Percentiles rank a stretch among this genome's conserved stretches.
Evolutionary conservation across 345 rosid species (phyloP).

Genomic region (Corchorus olitorius): DNA sequence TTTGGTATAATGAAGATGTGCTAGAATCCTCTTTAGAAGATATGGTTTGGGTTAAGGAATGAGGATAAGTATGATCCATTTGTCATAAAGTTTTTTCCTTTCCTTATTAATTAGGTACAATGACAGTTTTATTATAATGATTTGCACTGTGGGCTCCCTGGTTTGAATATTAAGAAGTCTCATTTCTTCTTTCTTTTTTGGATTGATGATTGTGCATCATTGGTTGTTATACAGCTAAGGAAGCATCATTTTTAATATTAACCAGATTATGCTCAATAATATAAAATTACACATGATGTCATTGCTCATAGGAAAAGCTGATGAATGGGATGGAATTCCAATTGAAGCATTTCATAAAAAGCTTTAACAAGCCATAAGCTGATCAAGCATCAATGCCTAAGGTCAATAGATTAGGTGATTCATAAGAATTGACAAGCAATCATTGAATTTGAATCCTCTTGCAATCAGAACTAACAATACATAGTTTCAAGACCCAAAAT

Average conservation of each 20-base stretch:
- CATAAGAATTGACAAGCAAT: not conserved
- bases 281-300: not conserved
- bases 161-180: not conserved
- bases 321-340: not conserved
- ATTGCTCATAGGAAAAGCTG: not conserved
- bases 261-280: not conserved
- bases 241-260: not conserved
- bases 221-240: not conserved
- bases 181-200: not conserved
- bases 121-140: not conserved
- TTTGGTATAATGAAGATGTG: not conserved
- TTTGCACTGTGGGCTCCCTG: constrained; percentile 9
- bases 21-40: not conserved
- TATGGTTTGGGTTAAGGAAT: not conserved
- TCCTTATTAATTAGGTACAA: not conserved
- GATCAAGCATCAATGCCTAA: not conserved
- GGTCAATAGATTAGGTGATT: not conserved
- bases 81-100: not conserved
- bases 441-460: not conserved
- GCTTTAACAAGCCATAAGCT: not conserved
- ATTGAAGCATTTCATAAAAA: not conserved
- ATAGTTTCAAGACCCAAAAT: not conserved
- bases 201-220: not conserved
- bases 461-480: not conserved
- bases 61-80: not conserved